Evolutionary conservation across 2,329 filamentous ascomycete genomes (phyloP).

Genomic region (Colletotrichum sp.): DNA sequence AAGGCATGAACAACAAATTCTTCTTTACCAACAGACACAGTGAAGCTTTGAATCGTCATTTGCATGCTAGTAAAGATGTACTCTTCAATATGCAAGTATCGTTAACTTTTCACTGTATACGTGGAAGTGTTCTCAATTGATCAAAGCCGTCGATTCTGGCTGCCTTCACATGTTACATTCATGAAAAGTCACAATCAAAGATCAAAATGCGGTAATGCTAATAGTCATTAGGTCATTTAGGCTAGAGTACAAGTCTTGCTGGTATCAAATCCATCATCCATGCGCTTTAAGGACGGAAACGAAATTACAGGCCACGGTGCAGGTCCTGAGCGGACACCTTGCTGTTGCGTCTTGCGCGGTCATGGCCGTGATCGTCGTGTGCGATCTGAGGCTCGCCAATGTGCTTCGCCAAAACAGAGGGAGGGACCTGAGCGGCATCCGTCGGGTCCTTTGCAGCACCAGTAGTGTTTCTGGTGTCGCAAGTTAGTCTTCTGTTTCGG

Average conservation of each 20-base stretch:
- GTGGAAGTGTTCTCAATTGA: no score
- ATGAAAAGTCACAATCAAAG: not conserved
- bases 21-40: no score
- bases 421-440: constrained; percentile 63
- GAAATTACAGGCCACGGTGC: constrained; percentile 48
- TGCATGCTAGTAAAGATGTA: no score
- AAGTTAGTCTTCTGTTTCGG: constrained; percentile 23
- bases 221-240: constrained; percentile 17
- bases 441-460: constrained; percentile 48
- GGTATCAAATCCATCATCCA: constrained; percentile 8
- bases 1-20: no score
- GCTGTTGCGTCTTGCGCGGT: constrained; percentile 52
- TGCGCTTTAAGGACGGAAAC: not conserved
- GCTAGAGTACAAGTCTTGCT: constrained; percentile 4
- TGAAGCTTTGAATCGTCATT: no score
- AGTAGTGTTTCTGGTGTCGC: constrained; percentile 14
- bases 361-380: constrained; percentile 48
- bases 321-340: constrained; percentile 51
- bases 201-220: not conserved
- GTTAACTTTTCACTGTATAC: no score
- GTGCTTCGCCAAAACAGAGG: constrained; percentile 54
- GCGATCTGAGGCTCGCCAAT: constrained; percentile 50
- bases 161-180: not conserved
- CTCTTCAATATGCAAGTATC: no score
- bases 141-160: no score